Evolutionary conservation across 2,329 filamentous ascomycete species (phyloP).

Genomic region (Arthrobotrys conoides): DNA sequence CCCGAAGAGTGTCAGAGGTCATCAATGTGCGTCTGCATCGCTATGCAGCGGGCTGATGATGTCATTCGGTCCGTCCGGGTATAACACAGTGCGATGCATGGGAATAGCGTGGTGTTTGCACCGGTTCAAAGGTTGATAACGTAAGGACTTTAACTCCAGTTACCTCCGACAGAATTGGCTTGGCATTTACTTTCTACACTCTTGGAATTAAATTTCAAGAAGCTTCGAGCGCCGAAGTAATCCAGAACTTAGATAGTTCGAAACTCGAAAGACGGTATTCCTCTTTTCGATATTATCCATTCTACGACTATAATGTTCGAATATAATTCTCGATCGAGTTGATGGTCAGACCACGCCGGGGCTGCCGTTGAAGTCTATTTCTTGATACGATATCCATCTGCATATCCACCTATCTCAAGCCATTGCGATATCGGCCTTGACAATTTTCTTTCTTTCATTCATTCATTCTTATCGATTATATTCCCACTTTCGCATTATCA

Average conservation of each 20-base stretch:
- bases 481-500: not conserved
- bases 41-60: slow-evolving; percentile 20
- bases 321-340: slow-evolving; percentile 6
- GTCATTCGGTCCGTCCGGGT: not conserved
- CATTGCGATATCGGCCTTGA: slow-evolving; percentile 15
- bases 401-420: slow-evolving; percentile 13
- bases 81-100: not conserved
- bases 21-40: slow-evolving; percentile 18
- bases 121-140: not conserved
- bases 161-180: not conserved
- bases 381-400: not conserved
- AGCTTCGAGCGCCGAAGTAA: not conserved
- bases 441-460: not conserved
- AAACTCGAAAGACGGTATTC: not conserved
- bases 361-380: not conserved
- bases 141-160: slow-evolving; percentile 2
- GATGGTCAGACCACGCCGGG: slow-evolving; percentile 21
- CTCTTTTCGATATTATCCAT: not conserved
- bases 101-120: not conserved
- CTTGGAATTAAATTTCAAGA: too few relatives aligned
- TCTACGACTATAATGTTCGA: too few relatives aligned
- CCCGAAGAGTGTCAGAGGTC: slow-evolving; percentile 22
- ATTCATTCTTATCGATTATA: slow-evolving; percentile 23
- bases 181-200: not conserved
- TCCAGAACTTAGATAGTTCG: not conserved